Evolutionary conservation across 805 yeast species (phyloP).

Genomic region (Myxozyma melibiosi): DNA sequence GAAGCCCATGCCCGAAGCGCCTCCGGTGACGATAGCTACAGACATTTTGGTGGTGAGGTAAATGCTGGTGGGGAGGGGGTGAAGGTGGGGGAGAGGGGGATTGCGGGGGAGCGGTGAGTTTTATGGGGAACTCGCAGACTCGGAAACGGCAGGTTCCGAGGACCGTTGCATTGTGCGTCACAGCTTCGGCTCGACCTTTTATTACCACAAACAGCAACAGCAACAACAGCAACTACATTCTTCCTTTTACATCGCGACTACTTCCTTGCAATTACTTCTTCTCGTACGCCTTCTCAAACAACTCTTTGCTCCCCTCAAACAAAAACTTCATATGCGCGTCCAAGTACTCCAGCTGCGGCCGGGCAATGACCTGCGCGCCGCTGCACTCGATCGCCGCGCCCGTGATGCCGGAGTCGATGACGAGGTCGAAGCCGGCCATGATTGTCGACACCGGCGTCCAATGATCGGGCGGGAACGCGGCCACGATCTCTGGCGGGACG

Average conservation of each 20-base stretch:
- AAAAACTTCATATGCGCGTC: not conserved
- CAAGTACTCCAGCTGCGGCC: not conserved
- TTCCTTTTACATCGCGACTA: too few relatives aligned
- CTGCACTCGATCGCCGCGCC: not conserved
- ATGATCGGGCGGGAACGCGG: not conserved
- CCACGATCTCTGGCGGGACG: not conserved
- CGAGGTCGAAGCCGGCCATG: not conserved
- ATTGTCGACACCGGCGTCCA: slow-evolving; percentile 1
- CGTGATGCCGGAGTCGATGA: not conserved
- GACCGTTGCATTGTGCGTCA: too few relatives aligned
- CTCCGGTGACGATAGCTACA: slow-evolving; percentile 6
- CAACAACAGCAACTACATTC: too few relatives aligned
- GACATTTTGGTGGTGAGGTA: too few relatives aligned
- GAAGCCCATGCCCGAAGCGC: slow-evolving; percentile 3
- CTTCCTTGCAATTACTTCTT: too few relatives aligned
- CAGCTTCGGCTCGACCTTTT: too few relatives aligned
- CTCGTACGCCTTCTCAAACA: not conserved
- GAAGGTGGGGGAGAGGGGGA: too few relatives aligned
- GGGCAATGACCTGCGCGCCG: not conserved
- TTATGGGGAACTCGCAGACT: too few relatives aligned
- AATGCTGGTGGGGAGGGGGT: too few relatives aligned
- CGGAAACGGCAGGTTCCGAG: too few relatives aligned
- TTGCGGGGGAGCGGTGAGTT: too few relatives aligned
- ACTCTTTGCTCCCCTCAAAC: not conserved
- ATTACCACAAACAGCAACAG: too few relatives aligned